These are phyloP conservation scores for Phytopythium vexans DNA, from an alignment of 352 stramenopile genomes.

Conservation along the genomic window DNA sequence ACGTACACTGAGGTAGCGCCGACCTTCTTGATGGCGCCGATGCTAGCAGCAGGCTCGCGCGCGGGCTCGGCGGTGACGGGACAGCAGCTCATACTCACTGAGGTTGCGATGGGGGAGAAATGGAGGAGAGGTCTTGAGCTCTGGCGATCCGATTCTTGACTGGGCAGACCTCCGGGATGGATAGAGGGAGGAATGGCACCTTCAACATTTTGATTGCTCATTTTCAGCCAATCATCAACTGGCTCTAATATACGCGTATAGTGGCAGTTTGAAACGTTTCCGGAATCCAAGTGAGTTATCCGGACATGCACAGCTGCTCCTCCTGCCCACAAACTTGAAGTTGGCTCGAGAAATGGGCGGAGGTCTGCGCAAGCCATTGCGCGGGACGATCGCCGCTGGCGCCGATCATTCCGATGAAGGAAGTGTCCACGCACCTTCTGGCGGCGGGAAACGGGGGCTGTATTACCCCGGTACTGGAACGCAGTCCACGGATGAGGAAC, in stretches of 20 bases:
- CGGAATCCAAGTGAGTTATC: too few species aligned
- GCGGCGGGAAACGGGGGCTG: background rate
- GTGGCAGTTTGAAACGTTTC: too few species aligned
- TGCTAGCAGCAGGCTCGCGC: slow-evolving; percentile 33
- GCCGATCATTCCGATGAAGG: background rate
- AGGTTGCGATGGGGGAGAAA: background rate
- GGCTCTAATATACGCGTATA: too few species aligned
- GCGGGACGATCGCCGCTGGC: background rate
- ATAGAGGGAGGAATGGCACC: background rate
- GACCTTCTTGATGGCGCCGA: slow-evolving; percentile 62
- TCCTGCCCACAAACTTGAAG: background rate
- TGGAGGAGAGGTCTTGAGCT: background rate
- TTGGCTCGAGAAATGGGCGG: slow-evolving; percentile 23
- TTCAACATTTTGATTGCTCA: background rate
- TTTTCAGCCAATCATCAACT: background rate
- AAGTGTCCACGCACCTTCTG: background rate
- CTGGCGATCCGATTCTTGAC: background rate
- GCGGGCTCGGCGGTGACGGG: slow-evolving; percentile 64
- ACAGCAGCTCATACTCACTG: slow-evolving; percentile 70
- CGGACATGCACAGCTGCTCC: too few species aligned
- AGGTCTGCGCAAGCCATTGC: slow-evolving; percentile 33
- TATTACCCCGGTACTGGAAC: too few species aligned
- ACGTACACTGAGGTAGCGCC: slow-evolving; percentile 72
- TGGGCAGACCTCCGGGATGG: slow-evolving; percentile 3
- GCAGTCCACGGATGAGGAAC: slow-evolving; percentile 28